phyloP scores from a whole-genome alignment of 2,329 filamentous ascomycete species.

The Fragosphaeria purpurea region DNA sequence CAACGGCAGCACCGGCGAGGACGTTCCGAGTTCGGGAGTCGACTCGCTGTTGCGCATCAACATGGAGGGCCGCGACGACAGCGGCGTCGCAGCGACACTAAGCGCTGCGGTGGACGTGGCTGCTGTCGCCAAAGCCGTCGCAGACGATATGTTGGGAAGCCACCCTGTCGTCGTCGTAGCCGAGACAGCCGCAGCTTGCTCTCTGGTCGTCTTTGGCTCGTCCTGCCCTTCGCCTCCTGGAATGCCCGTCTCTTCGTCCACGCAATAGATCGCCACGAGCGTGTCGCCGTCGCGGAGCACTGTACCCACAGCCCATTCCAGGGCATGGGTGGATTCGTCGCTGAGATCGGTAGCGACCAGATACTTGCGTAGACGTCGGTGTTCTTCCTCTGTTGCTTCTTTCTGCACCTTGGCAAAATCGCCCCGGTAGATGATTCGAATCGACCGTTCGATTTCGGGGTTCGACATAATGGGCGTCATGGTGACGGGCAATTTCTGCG shows the following conservation, averaged over 20 bases:
- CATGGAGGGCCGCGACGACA: constrained; percentile 23
- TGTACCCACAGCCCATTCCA: constrained; percentile 96
- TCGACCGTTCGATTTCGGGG: constrained; percentile 66
- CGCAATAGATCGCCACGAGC: constrained; percentile 82
- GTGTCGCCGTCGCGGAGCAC: constrained; percentile 92
- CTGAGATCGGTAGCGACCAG: constrained; percentile 93
- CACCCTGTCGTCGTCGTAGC: constrained; percentile 40
- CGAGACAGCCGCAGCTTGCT: constrained; percentile 63
- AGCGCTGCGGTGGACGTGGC: constrained; percentile 10
- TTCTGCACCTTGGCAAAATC: constrained; percentile 69
- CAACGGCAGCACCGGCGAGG: constrained; percentile 28
- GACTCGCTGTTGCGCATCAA: constrained; percentile 26
- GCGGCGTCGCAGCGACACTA: constrained; percentile 20
- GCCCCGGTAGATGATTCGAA: constrained; percentile 83
- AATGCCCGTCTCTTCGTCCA: constrained; percentile 75
- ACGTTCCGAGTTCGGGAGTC: constrained; percentile 17
- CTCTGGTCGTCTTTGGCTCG: constrained; percentile 63
- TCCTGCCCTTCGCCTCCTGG: constrained; percentile 36
- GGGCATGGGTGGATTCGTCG: constrained; percentile 84
- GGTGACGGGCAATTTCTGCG: constrained; percentile 72
- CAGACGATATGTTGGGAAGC: constrained; percentile 16
- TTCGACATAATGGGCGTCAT: constrained; percentile 72
- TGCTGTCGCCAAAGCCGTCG: constrained; percentile 1
- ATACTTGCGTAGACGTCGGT: constrained; percentile 76
- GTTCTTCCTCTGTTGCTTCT: constrained; percentile 62